Evolutionary conservation across 371 early-diverging fungal species (phyloP).

Genomic region (Mortierella polycephala): DNA sequence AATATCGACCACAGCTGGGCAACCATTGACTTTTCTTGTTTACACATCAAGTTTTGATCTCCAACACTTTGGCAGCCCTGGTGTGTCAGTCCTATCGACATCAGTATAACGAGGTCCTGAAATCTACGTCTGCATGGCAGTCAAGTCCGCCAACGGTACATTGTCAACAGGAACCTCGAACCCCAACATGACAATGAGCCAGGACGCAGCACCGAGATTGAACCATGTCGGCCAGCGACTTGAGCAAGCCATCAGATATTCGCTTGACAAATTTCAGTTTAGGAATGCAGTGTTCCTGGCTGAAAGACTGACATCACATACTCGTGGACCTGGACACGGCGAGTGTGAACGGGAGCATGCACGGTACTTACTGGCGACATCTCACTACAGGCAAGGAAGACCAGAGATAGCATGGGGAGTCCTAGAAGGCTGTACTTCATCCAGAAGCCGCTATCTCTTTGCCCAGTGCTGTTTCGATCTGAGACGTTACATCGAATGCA

Average conservation of each 20-base stretch:
- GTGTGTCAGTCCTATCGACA: not conserved
- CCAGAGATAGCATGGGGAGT: constrained; percentile 39
- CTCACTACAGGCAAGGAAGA: constrained; percentile 38
- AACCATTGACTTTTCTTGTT: not conserved
- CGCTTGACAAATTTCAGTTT: constrained; percentile 43
- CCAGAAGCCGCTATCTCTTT: constrained; percentile 51
- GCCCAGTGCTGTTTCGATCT: constrained; percentile 58
- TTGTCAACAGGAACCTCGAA: constrained; percentile 10
- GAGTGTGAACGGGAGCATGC: constrained; percentile 34
- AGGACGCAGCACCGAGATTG: constrained; percentile 10
- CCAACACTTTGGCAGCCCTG: not conserved
- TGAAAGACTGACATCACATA: constrained; percentile 30
- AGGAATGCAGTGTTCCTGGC: constrained; percentile 42
- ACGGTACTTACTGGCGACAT: constrained; percentile 35
- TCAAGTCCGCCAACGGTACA: constrained; percentile 16
- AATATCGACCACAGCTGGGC: not conserved
- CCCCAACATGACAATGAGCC: not conserved
- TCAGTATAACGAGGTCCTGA: not conserved
- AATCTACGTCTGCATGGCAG: constrained; percentile 1
- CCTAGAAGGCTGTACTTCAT: constrained; percentile 26
- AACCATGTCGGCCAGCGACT: constrained; percentile 22
- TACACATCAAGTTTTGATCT: not conserved
- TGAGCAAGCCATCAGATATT: constrained; percentile 29
- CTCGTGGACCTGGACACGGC: constrained; percentile 21
- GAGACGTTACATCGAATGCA: constrained; percentile 55